Evolutionary conservation across 345 rosid species (phyloP).

Genomic region (Brassica juncea): DNA sequence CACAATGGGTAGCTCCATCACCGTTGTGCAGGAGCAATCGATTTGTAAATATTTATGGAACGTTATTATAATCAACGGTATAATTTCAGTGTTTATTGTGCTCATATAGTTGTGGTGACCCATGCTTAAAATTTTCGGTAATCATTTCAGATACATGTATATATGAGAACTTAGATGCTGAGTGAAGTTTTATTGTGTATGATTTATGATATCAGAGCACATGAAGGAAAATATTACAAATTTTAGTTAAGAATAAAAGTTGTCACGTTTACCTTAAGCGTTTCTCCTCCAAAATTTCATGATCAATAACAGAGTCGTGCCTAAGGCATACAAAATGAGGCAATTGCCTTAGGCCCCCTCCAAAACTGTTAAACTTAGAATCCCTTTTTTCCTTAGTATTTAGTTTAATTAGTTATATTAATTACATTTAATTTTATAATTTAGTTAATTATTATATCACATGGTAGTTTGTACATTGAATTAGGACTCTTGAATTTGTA

Average conservation of each 20-base stretch:
- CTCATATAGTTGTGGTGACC: background rate
- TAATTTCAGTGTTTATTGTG: background rate
- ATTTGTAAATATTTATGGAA: background rate
- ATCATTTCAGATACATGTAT: background rate
- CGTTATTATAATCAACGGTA: background rate
- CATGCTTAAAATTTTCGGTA: background rate
- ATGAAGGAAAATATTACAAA: background rate
- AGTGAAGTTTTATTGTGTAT: background rate
- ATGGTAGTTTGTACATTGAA: no score
- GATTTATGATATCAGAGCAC: background rate
- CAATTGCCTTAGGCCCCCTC: no score
- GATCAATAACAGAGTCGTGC: background rate
- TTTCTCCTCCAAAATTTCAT: background rate
- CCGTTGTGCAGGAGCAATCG: background rate
- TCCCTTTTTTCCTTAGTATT: no score
- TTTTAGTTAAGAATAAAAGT: background rate
- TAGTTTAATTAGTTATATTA: no score
- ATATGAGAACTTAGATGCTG: background rate
- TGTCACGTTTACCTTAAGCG: background rate
- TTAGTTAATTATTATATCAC: no score
- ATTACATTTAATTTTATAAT: no score
- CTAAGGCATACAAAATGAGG: no score
- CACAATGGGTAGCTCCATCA: background rate
- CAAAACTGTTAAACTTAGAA: no score
- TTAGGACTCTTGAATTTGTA: no score